phyloP scores from a whole-genome alignment of 2,329 filamentous ascomycete genomes.

The Arthrobotrys musiformis region DNA sequence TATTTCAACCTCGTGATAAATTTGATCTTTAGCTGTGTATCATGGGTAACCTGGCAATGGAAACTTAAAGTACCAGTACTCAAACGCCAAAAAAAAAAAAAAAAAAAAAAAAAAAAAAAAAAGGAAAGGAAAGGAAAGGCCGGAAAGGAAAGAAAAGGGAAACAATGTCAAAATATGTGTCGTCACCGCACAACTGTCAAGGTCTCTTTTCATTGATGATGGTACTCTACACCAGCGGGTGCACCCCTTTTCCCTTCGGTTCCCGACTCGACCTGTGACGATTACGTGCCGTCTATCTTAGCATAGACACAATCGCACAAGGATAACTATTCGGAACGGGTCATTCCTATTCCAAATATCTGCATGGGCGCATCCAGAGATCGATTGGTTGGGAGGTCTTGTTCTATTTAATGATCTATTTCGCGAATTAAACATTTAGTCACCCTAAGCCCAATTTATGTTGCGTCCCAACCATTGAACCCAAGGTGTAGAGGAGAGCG shows the following conservation, averaged over 20 bases:
- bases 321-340: slow-evolving; percentile 16
- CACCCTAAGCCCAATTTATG: not conserved
- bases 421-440: slow-evolving; percentile 11
- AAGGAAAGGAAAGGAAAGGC: too few species aligned
- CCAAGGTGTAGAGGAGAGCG: too few species aligned
- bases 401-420: not conserved
- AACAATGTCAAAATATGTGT: too few species aligned
- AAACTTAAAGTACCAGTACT: too few species aligned
- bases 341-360: slow-evolving; percentile 28
- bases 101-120: too few species aligned
- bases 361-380: not conserved
- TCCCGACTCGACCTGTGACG: slow-evolving; percentile 1
- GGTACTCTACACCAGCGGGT: too few species aligned
- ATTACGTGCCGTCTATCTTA: slow-evolving; percentile 13
- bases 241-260: not conserved
- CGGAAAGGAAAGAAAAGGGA: too few species aligned
- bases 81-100: too few species aligned
- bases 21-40: not conserved
- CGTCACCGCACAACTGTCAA: too few species aligned
- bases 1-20: not conserved
- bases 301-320: not conserved
- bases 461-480: not conserved
- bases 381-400: slow-evolving; percentile 24
- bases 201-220: too few species aligned
- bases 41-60: slow-evolving; percentile 16